phyloP scores from a whole-genome alignment of 1,284 basidiomycete genomes.

The Leccinum laetum region DNA sequence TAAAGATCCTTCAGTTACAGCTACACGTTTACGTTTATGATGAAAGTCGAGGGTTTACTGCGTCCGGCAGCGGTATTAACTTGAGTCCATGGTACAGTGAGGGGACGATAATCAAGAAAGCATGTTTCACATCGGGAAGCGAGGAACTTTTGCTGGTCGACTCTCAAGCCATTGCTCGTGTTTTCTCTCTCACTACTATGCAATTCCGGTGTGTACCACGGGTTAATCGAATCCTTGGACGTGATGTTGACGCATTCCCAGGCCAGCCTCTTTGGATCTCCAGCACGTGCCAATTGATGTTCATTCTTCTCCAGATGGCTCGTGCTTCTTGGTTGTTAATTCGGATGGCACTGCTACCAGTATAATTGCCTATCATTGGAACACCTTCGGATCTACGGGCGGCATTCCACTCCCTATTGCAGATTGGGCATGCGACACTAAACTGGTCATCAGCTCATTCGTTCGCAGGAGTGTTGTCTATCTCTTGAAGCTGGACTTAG shows the following conservation, averaged over 20 bases:
- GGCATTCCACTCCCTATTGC: conserved; percentile 41
- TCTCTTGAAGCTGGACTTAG: conserved; percentile 40
- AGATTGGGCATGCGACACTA: conserved; percentile 25
- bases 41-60: conserved; percentile 36
- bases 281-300: conserved; percentile 33
- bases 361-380: conserved; percentile 51
- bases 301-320: conserved; percentile 52
- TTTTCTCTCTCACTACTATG: conserved; percentile 52
- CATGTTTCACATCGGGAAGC: conserved; percentile 43
- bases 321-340: conserved; percentile 45
- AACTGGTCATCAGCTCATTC: conserved; percentile 44
- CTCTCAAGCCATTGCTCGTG: conserved; percentile 37
- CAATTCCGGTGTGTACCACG: conserved; percentile 46
- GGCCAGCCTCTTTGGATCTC: conserved; percentile 48
- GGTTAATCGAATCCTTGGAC: neutral
- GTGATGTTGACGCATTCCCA: conserved; percentile 18
- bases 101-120: conserved; percentile 32
- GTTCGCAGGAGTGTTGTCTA: conserved; percentile 41
- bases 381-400: conserved; percentile 50
- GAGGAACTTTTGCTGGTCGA: conserved; percentile 56
- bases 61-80: conserved; percentile 40
- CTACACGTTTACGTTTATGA: conserved; percentile 48
- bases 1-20: conserved; percentile 29
- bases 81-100: conserved; percentile 44
- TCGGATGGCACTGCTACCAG: conserved; percentile 16